A percentile compares a stretch with the other conserved stretches of the same genome.
These are phyloP conservation scores for Chlorella variabilis DNA, from an alignment of 163 green algal genomes.

Conservation along the genomic window DNA sequence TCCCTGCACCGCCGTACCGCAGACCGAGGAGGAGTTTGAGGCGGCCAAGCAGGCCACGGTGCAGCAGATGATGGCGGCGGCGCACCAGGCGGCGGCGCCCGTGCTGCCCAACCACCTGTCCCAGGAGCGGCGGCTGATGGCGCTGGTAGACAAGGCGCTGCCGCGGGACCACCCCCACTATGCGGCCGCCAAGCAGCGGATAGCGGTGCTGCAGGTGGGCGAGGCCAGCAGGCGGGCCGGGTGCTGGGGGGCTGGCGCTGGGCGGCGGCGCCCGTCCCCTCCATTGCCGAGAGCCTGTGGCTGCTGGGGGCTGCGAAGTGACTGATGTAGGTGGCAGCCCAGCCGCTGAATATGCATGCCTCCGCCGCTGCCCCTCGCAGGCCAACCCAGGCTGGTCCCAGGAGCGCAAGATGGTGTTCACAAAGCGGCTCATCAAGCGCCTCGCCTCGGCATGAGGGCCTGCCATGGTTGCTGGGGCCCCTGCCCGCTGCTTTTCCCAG, in stretches of 20 bases:
- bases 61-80: not conserved
- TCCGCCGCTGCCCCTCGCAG: not conserved
- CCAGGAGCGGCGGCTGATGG: not conserved
- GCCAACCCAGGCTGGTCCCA: constrained; percentile 31
- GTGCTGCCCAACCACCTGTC: not conserved
- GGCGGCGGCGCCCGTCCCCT: not conserved
- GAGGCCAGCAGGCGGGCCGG: not conserved
- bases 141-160: constrained; percentile 17
- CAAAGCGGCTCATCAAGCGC: constrained; percentile 31
- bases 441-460: not conserved
- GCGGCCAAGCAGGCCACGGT: constrained; percentile 8
- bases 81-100: not conserved
- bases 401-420: constrained; percentile 41
- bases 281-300: too few relatives aligned
- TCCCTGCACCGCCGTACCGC: not conserved
- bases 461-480: too few relatives aligned
- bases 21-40: constrained; percentile 38
- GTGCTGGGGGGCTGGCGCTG: too few relatives aligned
- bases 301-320: too few relatives aligned
- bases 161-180: constrained; percentile 32
- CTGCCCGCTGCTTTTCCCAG: too few relatives aligned
- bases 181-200: not conserved
- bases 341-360: too few relatives aligned
- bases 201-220: constrained; percentile 31
- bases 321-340: too few relatives aligned